These are phyloP conservation scores for Suaeda aralocaspica DNA, from an alignment of 148 eudicot species.

Conservation along the genomic window DNA sequence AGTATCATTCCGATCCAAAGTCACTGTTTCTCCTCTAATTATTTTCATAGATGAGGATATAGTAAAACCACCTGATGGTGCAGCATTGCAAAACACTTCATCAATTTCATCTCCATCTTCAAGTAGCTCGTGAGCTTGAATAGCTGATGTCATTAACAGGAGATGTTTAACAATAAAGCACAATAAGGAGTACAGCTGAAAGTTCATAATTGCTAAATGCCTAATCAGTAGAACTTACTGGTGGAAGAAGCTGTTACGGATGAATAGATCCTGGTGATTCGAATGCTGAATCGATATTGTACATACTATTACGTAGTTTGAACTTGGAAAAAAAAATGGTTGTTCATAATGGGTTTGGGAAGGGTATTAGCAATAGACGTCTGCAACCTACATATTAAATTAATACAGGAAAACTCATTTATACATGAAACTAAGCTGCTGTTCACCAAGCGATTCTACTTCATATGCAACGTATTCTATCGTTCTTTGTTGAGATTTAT, in stretches of 20 bases:
- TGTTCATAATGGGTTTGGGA: background rate
- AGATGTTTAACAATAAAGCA: background rate
- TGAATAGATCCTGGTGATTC: background rate
- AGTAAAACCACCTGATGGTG: too few relatives aligned
- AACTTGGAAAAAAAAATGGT: background rate
- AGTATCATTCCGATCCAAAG: too few relatives aligned
- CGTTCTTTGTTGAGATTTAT: background rate
- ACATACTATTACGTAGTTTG: too few relatives aligned
- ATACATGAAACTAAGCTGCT: background rate
- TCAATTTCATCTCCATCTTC: too few relatives aligned
- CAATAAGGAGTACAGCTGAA: background rate
- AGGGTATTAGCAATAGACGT: background rate
- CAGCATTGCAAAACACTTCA: too few relatives aligned
- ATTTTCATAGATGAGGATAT: too few relatives aligned
- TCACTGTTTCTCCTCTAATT: too few relatives aligned
- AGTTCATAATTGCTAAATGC: background rate
- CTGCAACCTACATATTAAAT: background rate
- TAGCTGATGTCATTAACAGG: background rate
- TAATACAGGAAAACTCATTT: background rate
- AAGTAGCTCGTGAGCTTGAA: background rate
- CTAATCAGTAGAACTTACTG: background rate
- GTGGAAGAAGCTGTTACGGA: background rate
- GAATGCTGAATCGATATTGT: background rate
- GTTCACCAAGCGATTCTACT: background rate
- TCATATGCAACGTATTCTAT: background rate